phyloP scores from a whole-genome alignment of 768 basidiomycete genomes.

The Psilocybe azurescens region DNA sequence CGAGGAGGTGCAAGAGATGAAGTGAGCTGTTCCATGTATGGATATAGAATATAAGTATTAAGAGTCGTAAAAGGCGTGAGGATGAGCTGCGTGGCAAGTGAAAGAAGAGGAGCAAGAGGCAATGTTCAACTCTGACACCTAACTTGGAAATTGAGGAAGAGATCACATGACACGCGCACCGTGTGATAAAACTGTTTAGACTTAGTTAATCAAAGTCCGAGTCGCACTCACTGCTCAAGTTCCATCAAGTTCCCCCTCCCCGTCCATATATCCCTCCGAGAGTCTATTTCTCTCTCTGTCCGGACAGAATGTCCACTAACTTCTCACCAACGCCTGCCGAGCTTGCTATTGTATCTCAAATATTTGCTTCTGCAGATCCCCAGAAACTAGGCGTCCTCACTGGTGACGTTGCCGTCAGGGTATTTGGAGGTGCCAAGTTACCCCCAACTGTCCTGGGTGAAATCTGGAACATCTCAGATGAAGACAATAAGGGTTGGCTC shows the following conservation, averaged over 20 bases:
- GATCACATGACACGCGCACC: constrained; percentile 23
- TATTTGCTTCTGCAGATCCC: constrained; percentile 76
- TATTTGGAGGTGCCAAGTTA: constrained; percentile 86
- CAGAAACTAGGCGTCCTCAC: constrained; percentile 85
- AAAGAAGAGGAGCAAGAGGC: constrained; percentile 15
- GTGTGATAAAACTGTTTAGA: background rate
- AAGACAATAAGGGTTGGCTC: constrained; percentile 92
- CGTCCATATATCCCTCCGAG: constrained; percentile 12
- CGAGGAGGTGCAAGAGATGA: constrained; percentile 67
- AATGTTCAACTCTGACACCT: background rate
- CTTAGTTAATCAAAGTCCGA: constrained; percentile 15
- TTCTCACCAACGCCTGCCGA: constrained; percentile 55
- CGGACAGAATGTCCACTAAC: constrained; percentile 46
- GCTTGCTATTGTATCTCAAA: constrained; percentile 68
- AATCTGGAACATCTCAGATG: constrained; percentile 93
- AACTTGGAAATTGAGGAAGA: constrained; percentile 10
- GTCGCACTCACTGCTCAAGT: background rate
- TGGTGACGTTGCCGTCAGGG: constrained; percentile 88
- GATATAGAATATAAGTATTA: constrained; percentile 25
- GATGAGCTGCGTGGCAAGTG: constrained; percentile 12
- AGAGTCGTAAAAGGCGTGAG: constrained; percentile 21
- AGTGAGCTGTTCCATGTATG: constrained; percentile 74
- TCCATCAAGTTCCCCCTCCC: background rate
- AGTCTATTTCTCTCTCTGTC: constrained; percentile 13
- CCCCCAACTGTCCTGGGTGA: constrained; percentile 81